A percentile compares a stretch with the other conserved stretches of the same genome.
phyloP scores from a whole-genome alignment of 2,329 filamentous ascomycete species.

The Ophiostoma populinum region DNA sequence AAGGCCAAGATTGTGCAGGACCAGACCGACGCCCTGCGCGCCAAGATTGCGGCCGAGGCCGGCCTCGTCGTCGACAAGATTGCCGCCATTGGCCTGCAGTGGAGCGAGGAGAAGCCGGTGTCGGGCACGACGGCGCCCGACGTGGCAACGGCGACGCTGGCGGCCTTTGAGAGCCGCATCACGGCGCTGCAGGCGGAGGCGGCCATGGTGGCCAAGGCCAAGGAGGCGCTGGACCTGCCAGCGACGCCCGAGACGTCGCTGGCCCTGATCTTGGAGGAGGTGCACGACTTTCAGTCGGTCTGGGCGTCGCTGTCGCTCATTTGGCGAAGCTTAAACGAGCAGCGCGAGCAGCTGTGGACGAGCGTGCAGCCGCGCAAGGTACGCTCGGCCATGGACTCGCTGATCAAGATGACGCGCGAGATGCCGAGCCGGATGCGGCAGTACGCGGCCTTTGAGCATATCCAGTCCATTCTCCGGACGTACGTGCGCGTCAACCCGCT shows the following conservation, averaged over 20 bases:
- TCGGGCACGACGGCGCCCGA: constrained; percentile 86
- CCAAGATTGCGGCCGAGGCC: constrained; percentile 90
- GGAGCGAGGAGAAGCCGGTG: constrained; percentile 94
- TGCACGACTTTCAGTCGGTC: constrained; percentile 96
- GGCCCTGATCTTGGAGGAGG: constrained; percentile 75
- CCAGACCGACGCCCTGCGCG: constrained; percentile 83
- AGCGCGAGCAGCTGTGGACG: constrained; percentile 83
- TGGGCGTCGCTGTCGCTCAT: constrained; percentile 93
- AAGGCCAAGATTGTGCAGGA: constrained; percentile 94
- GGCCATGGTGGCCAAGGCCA: constrained; percentile 88
- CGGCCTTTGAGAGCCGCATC: constrained; percentile 68
- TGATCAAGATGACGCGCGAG: constrained; percentile 96
- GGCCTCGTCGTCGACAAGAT: constrained; percentile 82
- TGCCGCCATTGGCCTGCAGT: constrained; percentile 63
- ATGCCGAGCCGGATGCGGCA: constrained; percentile 99
- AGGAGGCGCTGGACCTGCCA: constrained; percentile 86
- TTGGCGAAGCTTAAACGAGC: constrained; percentile 89
- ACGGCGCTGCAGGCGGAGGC: constrained; percentile 73
- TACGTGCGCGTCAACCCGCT: constrained; percentile 82
- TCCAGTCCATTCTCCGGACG: constrained; percentile 77
- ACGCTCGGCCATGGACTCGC: constrained; percentile 68
- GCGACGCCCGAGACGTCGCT: constrained; percentile 66
- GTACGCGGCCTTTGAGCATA: constrained; percentile 98
- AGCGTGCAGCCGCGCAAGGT: constrained; percentile 92
- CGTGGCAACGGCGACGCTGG: constrained; percentile 67